A percentile compares a stretch with the other conserved stretches of the same genome.
phyloP scores from a whole-genome alignment of 129 eudicot species.

The Dittrichia graveolens region DNA sequence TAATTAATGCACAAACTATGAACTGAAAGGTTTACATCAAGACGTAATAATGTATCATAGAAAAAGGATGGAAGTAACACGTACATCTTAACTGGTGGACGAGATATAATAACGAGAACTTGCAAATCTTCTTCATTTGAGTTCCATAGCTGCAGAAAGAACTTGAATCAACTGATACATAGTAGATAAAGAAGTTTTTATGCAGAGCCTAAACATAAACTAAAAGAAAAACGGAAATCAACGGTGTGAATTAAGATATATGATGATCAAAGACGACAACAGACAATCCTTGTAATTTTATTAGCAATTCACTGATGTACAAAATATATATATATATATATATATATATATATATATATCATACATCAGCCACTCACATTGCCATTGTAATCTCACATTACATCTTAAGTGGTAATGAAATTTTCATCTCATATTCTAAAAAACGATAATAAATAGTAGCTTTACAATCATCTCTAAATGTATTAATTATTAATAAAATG shows the following conservation, averaged over 20 bases:
- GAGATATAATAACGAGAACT: conserved; percentile 69
- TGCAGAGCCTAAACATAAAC: background rate
- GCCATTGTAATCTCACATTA: background rate
- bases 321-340: background rate
- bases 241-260: background rate
- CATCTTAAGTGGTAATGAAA: background rate
- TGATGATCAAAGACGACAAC: background rate
- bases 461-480: background rate
- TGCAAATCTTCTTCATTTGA: conserved; percentile 77
- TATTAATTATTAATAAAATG: background rate
- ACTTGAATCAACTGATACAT: background rate
- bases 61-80: conserved; percentile 27
- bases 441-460: background rate
- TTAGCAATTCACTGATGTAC: background rate
- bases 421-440: background rate
- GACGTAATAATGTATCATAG: background rate
- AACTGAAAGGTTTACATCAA: conserved; percentile 3
- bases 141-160: conserved; percentile 64
- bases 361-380: background rate
- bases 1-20: background rate
- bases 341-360: background rate
- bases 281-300: background rate
- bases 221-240: background rate
- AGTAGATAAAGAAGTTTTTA: background rate
- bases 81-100: conserved; percentile 89